A percentile compares a stretch with the other conserved stretches of the same genome.
phyloP scores from a whole-genome alignment of 306 rosid genomes.

The Abrus pulchellus region DNA sequence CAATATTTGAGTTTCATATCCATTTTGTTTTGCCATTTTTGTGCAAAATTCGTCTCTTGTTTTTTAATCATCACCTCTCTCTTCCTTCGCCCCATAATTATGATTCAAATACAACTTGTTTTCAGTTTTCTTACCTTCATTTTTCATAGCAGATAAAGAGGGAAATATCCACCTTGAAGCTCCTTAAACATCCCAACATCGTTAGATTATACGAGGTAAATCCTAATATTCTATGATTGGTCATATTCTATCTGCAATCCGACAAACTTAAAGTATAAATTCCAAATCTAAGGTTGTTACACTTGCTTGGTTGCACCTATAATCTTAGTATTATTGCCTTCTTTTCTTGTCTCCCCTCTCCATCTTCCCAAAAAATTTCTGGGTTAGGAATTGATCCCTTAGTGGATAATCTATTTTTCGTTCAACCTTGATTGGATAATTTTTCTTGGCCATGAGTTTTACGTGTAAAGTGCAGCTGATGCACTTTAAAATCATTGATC shows the following conservation, averaged over 20 bases:
- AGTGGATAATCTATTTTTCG: neutral
- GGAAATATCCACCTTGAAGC: conserved; percentile 84
- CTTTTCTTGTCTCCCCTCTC: neutral
- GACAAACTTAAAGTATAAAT: neutral
- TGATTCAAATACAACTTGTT: neutral
- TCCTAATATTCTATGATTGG: conserved; percentile 9
- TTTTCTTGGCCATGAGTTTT: neutral
- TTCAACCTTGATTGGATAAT: neutral
- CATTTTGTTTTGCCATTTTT: neutral
- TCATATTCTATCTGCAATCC: neutral
- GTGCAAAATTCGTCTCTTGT: neutral
- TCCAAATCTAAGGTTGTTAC: neutral
- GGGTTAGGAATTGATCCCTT: neutral
- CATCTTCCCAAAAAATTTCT: neutral
- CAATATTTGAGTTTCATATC: neutral
- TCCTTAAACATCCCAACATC: conserved; percentile 81
- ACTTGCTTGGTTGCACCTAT: neutral
- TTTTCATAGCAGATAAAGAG: conserved; percentile 72
- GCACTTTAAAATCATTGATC: neutral
- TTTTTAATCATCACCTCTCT: neutral
- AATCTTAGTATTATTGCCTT: neutral
- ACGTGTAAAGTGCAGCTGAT: conserved; percentile 1
- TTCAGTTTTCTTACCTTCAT: neutral
- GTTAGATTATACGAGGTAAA: conserved; percentile 87
- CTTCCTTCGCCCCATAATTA: neutral